Evolutionary conservation across 2,329 filamentous ascomycete species (phyloP), one percentile per base, ranked within the genome.

Genomic region (Phyllosticta paracitricarpa): DNA sequence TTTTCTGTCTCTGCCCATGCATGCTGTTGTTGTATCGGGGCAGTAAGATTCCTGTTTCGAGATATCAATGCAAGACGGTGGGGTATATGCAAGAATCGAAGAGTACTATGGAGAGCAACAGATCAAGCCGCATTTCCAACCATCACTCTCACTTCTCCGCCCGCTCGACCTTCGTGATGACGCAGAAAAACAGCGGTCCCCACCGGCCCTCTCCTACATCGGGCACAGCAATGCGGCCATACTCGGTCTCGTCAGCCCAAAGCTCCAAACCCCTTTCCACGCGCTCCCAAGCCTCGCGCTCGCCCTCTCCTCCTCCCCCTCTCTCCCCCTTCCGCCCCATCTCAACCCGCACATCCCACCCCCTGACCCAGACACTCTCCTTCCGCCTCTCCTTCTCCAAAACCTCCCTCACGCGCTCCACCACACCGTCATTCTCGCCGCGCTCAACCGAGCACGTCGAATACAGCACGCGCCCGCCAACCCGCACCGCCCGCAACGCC

Each of bases 341-440:
- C 51, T 33, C 63, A 62, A 51, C 48, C 60, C 54, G 60, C 62
- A 61, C 69, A 66, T 52, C 68, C 68, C 24, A 73, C 68, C 24
- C 65, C 66, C 12, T 72, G 65, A 25, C 64, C 66, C 75, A 72
- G 76, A 12, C 30, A 5, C 65, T 57, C 65, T 68, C 69, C 61
- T 75, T 76, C 66, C 70, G 75, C 51, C 66, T 65, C 51, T 75
- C 72, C 67, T 76, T 75, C 56, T 69, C 68, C 22, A 74, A 65
- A 40, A 70, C 64, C 28, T 68, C 68, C 14, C 72, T 30, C 40
- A 69, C 68, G 59, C 70, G 73, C 60, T 73, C 72, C 2, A 77
- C 63, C 12, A 77, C 75, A 12, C 69, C 71, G 59, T 77, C 75
- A 48, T 77, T 77, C 70, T 77, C 75, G 0, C 69, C 71, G 4